Conservation (phyloP, 305 asterid species). For the Fraxinus nigra region DNA sequence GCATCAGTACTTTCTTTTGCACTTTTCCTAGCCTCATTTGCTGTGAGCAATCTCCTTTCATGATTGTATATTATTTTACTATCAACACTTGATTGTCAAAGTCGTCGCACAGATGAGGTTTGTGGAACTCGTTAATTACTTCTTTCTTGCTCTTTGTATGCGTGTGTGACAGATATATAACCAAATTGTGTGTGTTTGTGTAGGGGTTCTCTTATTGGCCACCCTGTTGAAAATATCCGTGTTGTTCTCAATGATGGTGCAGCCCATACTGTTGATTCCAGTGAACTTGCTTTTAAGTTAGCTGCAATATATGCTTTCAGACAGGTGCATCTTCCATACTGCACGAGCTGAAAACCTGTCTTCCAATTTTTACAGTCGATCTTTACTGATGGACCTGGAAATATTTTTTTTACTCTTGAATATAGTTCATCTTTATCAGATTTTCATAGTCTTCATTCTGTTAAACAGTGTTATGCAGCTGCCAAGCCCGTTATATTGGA, state of each 20-base stretch:
- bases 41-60: background rate
- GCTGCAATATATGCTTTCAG: conserved; percentile 97
- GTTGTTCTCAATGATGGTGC: conserved; percentile 87
- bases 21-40: background rate
- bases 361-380: conserved; percentile 1
- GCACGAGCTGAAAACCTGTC: background rate
- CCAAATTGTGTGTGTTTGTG: conserved; percentile 20
- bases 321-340: conserved; percentile 57
- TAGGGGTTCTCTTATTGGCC: conserved; percentile 99
- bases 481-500: conserved; percentile 95
- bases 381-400: background rate
- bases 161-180: background rate
- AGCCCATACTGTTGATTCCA: conserved; percentile 96
- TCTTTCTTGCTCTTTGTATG: background rate
- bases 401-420: background rate
- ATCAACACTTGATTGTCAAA: background rate
- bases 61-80: background rate
- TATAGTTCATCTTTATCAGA: conserved; percentile 11
- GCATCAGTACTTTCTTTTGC: background rate
- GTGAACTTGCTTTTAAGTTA: conserved; percentile 98
- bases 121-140: background rate
- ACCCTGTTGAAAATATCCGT: conserved; percentile 92
- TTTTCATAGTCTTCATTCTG: conserved; percentile 8
- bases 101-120: background rate
- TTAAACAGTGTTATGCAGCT: conserved; percentile 56